These are phyloP conservation scores for Hyaloperonospora arabidopsidis DNA, from an alignment of 352 stramenopile species.

Conservation along the genomic window DNA sequence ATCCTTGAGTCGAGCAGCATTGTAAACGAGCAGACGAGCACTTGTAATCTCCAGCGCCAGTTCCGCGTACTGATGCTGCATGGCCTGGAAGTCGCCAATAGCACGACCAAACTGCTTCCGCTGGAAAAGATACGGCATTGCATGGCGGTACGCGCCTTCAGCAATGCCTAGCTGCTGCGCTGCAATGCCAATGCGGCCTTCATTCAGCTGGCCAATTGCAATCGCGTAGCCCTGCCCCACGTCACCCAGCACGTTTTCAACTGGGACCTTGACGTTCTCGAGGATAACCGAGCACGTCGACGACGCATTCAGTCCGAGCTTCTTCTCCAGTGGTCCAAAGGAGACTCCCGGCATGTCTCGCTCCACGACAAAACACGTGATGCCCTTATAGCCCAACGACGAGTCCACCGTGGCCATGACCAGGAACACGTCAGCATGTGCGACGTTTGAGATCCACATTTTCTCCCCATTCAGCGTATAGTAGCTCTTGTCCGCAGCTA, in stretches of 20 bases:
- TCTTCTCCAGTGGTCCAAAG: slow-evolving; percentile 88
- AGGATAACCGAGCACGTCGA: slow-evolving; percentile 90
- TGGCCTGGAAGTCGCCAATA: slow-evolving; percentile 88
- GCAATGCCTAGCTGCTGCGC: slow-evolving; percentile 92
- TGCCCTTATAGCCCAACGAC: slow-evolving; percentile 89
- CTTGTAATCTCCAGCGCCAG: slow-evolving; percentile 87
- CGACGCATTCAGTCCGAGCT: slow-evolving; percentile 90
- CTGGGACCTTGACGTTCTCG: slow-evolving; percentile 86
- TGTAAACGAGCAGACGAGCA: slow-evolving; percentile 87
- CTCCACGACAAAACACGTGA: slow-evolving; percentile 94
- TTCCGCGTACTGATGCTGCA: slow-evolving; percentile 92
- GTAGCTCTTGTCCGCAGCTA: slow-evolving; percentile 81
- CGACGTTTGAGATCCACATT: slow-evolving; percentile 93
- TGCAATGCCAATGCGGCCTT: slow-evolving; percentile 90
- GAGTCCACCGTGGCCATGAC: slow-evolving; percentile 90
- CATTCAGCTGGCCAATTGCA: slow-evolving; percentile 92
- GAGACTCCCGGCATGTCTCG: slow-evolving; percentile 76
- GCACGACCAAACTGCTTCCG: slow-evolving; percentile 88
- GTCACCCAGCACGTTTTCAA: slow-evolving; percentile 83
- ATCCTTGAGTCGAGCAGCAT: slow-evolving; percentile 89
- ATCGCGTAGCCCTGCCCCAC: slow-evolving; percentile 89
- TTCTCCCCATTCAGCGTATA: slow-evolving; percentile 91
- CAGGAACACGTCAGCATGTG: slow-evolving; percentile 88
- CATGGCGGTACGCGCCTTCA: slow-evolving; percentile 87
- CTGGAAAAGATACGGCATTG: slow-evolving; percentile 90